Evolutionary conservation across 108 stramenopile genomes (phyloP).

Genomic region (Cyclotella cryptica): DNA sequence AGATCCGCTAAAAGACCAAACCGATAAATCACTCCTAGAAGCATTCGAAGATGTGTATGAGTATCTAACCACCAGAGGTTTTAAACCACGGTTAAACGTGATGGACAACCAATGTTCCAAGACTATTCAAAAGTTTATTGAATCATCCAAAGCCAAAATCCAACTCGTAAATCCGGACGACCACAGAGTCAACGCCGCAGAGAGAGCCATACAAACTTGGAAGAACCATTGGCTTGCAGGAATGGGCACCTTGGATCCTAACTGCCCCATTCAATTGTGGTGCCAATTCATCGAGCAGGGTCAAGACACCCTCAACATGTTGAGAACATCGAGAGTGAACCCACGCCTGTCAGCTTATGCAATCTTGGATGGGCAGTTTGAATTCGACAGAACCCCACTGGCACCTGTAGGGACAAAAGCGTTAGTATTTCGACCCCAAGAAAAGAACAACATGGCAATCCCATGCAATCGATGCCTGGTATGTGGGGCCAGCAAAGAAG

Average conservation of each 20-base stretch:
- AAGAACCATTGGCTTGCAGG: slow-evolving; percentile 23
- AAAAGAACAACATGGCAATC: slow-evolving; percentile 15
- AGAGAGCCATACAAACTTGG: slow-evolving; percentile 20
- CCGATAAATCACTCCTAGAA: no score
- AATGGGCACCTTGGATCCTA: slow-evolving; percentile 20
- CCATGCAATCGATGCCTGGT: slow-evolving; percentile 45
- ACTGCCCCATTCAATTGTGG: slow-evolving; percentile 52
- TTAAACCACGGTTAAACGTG: neutral
- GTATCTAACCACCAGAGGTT: neutral
- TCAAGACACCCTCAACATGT: slow-evolving; percentile 45
- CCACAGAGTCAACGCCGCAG: slow-evolving; percentile 27
- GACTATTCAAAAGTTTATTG: neutral
- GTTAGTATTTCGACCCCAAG: slow-evolving; percentile 16
- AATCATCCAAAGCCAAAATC: neutral
- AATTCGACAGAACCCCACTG: slow-evolving; percentile 14
- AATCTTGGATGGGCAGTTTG: slow-evolving; percentile 24
- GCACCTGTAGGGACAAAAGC: slow-evolving; percentile 18
- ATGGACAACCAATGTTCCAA: slow-evolving; percentile 5
- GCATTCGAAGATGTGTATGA: slow-evolving; percentile 4
- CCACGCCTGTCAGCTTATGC: slow-evolving; percentile 44
- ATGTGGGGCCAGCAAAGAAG: slow-evolving; percentile 40
- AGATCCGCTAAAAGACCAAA: neutral
- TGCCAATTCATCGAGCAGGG: slow-evolving; percentile 33
- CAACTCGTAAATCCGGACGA: slow-evolving; percentile 18
- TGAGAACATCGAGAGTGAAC: slow-evolving; percentile 47